Evolutionary conservation across 345 rosid species (phyloP).

Genomic region (Brassica rapa): DNA sequence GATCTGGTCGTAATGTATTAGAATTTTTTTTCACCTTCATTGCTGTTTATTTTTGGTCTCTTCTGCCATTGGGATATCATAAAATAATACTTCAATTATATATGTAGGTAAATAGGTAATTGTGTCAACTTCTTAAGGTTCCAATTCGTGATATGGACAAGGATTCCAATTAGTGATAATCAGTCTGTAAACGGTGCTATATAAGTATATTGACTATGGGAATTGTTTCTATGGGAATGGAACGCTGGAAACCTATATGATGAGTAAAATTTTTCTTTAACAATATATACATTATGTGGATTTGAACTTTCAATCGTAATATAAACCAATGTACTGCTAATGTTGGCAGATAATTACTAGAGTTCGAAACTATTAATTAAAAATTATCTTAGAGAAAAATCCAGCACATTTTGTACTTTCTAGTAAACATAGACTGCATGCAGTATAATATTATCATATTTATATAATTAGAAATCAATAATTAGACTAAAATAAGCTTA

Average conservation of each 20-base stretch:
- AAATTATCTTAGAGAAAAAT: not conserved
- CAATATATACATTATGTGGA: not conserved
- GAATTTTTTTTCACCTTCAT: constrained; percentile 18
- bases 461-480: constrained; percentile 51
- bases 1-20: constrained; percentile 9
- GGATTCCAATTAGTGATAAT: not conserved
- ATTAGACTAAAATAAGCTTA: not conserved
- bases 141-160: not conserved
- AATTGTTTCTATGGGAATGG: not conserved
- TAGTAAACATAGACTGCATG: not conserved
- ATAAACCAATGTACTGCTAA: not conserved
- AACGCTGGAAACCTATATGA: not conserved
- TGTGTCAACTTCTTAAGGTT: not conserved
- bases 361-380: not conserved
- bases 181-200: not conserved
- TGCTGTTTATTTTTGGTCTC: constrained; percentile 35
- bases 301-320: not conserved
- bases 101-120: not conserved
- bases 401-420: not conserved
- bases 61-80: constrained; percentile 29
- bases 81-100: not conserved
- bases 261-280: not conserved
- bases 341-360: not conserved
- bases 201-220: no score
- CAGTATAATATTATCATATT: not conserved